Conservation (phyloP, 1,284 basidiomycete genomes). For the Ustilago bromivora region DNA sequence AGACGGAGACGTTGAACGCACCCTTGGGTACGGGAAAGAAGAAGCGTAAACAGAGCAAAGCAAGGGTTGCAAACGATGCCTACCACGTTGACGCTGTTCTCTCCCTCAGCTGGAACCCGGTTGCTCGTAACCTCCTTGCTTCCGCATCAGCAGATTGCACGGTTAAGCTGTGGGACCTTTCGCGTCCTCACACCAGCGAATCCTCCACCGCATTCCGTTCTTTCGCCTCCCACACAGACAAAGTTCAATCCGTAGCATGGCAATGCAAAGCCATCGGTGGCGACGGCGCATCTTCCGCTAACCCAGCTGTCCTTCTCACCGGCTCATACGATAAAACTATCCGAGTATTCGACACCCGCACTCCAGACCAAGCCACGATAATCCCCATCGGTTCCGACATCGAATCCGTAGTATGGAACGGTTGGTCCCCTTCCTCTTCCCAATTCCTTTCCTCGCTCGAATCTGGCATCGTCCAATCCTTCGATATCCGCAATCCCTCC, state of each 20-base stretch:
- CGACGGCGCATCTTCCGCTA: slow-evolving; percentile 61
- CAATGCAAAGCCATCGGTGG: slow-evolving; percentile 72
- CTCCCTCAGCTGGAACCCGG: slow-evolving; percentile 89
- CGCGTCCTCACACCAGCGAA: slow-evolving; percentile 74
- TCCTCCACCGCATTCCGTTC: slow-evolving; percentile 78
- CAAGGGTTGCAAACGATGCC: slow-evolving; percentile 76
- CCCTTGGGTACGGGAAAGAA: slow-evolving; percentile 68
- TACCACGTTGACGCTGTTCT: slow-evolving; percentile 95
- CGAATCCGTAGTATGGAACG: slow-evolving; percentile 94
- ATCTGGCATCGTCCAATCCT: slow-evolving; percentile 75
- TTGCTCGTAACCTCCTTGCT: slow-evolving; percentile 88
- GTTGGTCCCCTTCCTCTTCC: slow-evolving; percentile 83
- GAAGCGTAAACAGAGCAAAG: slow-evolving; percentile 86
- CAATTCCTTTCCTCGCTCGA: slow-evolving; percentile 82
- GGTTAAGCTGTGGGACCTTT: slow-evolving; percentile 97
- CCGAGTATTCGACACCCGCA: slow-evolving; percentile 89
- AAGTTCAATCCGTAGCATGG: slow-evolving; percentile 98
- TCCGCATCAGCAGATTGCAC: slow-evolving; percentile 94
- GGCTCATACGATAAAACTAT: slow-evolving; percentile 95
- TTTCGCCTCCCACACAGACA: slow-evolving; percentile 87
- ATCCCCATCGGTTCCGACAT: slow-evolving; percentile 88
- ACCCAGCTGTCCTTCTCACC: slow-evolving; percentile 88
- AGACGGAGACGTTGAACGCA: slow-evolving; percentile 54
- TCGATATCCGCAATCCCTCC: slow-evolving; percentile 83
- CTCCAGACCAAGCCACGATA: slow-evolving; percentile 81